Evolutionary conservation across 495 filamentous ascomycete genomes (phyloP), one percentile per base, ranked within the genome.

Genomic region (Podospora tetraspora): DNA sequence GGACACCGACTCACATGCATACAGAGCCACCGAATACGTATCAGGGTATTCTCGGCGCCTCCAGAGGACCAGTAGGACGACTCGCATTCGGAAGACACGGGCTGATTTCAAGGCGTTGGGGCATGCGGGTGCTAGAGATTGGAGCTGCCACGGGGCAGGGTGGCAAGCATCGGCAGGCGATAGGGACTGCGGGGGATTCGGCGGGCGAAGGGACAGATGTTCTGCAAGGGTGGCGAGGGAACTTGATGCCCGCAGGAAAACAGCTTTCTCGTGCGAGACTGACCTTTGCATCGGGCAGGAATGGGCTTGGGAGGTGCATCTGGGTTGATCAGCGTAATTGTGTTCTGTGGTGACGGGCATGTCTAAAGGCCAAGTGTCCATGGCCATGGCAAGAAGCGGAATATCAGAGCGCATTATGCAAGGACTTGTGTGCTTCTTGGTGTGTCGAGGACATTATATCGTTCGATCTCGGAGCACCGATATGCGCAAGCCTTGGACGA

Each of bases 21-120:
- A 29, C 74, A 91, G 89, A 89, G 85, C 75, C 89, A 91, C 76
- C 88, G 89, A 57, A 88, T 91, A 84, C 83, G 89, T 69, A 84
- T 91, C 67, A 86, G 86, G 23, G 75, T 91, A 59, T 89, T 91
- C 74, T 88, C 86, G 30, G 86, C 83, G 13, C 76, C 82, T 59
- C 86, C 85, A 37, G 87, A 88, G 68, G 86, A 88, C 34, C 82
- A 75, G 78, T 59, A 67, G 63, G 69, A 43, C 43, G 16, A 52
- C 6, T 19, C 19, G 43, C 16, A 52, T 52, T 52, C 43, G 43
- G 5, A 8, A 52, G 4, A 52, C 23, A 67, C 66, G 16, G 60
- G 60, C 59, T 59, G 52, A 58, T 68, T 69, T 59, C 61, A 69
- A 63, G 71, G 71, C 70, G 67, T 72, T 71, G 64, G 66, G 64